phyloP scores from a whole-genome alignment of 805 yeast species.

The Kazachstania taianensis region DNA sequence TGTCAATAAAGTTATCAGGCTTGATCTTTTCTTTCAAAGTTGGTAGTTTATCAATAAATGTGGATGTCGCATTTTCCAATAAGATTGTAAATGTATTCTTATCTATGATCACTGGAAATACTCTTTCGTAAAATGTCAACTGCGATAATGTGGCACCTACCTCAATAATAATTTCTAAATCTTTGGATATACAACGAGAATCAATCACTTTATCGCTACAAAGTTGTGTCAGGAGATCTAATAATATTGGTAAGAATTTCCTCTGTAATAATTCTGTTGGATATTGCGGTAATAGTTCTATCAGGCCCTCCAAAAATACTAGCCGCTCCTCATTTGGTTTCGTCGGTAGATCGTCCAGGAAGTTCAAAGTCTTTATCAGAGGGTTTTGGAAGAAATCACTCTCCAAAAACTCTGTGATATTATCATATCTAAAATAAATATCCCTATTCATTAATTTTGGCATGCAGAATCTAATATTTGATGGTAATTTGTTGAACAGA shows the following conservation, averaged over 20 bases:
- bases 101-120: slow-evolving; percentile 35
- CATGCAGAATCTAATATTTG: slow-evolving; percentile 36
- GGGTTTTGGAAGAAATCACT: slow-evolving; percentile 76
- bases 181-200: slow-evolving; percentile 32
- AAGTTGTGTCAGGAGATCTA: slow-evolving; percentile 37
- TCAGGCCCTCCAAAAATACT: slow-evolving; percentile 57
- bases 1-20: slow-evolving; percentile 38
- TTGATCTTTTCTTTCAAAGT: slow-evolving; percentile 41
- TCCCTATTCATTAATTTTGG: slow-evolving; percentile 44
- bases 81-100: slow-evolving; percentile 15
- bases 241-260: slow-evolving; percentile 64
- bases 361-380: slow-evolving; percentile 66
- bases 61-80: slow-evolving; percentile 22
- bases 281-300: slow-evolving; percentile 43
- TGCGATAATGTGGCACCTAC: slow-evolving; percentile 63
- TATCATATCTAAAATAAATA: slow-evolving; percentile 47
- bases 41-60: slow-evolving; percentile 39
- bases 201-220: slow-evolving; percentile 29
- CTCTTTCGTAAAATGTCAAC: slow-evolving; percentile 64
- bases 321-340: slow-evolving; percentile 57
- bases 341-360: slow-evolving; percentile 75
- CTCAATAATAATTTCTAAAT: slow-evolving; percentile 44
- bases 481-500: slow-evolving; percentile 51
- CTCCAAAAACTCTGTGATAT: slow-evolving; percentile 45
- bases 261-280: slow-evolving; percentile 49